These are phyloP conservation scores for Boletus sensibilis DNA, from an alignment of 768 basidiomycete species.

Conservation along the genomic window DNA sequence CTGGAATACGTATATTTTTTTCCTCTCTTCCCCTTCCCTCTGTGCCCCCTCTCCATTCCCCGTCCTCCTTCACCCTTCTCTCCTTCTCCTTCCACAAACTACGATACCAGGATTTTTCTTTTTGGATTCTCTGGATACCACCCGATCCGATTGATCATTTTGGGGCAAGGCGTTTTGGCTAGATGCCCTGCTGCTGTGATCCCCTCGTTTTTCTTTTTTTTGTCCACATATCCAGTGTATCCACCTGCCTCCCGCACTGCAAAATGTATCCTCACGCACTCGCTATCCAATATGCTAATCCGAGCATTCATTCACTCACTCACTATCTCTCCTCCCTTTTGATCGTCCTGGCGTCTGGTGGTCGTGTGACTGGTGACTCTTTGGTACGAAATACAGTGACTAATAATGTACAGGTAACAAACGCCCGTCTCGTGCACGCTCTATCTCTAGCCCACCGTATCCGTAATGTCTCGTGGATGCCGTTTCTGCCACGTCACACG, in stretches of 20 bases:
- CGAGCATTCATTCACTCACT: background rate
- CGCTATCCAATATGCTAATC: constrained; percentile 17
- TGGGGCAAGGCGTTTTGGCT: background rate
- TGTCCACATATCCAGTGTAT: constrained; percentile 21
- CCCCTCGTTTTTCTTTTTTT: background rate
- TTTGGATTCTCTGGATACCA: constrained; percentile 9
- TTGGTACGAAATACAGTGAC: constrained; percentile 10
- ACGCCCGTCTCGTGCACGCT: background rate
- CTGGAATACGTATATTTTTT: background rate
- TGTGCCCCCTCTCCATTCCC: background rate
- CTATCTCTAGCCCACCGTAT: background rate
- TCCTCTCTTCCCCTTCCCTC: background rate
- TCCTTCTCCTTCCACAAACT: background rate
- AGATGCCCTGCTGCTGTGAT: constrained; percentile 3
- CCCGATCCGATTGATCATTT: background rate
- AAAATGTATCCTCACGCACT: constrained; percentile 23
- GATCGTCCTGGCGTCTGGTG: background rate
- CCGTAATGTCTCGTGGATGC: background rate
- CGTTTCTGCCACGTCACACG: background rate
- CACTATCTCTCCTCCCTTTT: background rate
- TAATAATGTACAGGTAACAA: background rate
- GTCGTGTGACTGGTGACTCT: background rate
- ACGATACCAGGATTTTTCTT: constrained; percentile 1
- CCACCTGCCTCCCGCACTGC: constrained; percentile 10
- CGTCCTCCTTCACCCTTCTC: background rate